A percentile compares a stretch with the other conserved stretches of the same genome.
phyloP scores from a whole-genome alignment of 2,329 filamentous ascomycete genomes.

The Dryadomyces quercus-mongolicae region DNA sequence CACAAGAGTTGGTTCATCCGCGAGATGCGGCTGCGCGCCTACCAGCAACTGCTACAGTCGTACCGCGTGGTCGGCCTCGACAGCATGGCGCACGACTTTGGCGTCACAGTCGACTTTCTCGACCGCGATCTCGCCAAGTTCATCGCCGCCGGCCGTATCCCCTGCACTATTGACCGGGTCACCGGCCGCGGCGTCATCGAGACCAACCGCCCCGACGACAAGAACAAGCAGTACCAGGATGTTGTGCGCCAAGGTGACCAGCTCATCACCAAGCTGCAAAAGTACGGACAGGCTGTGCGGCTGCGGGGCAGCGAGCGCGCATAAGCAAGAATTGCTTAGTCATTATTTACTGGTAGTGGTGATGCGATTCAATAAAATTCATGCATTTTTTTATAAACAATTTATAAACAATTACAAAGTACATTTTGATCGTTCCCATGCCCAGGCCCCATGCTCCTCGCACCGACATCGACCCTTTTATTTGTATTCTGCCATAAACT shows the following conservation, averaged over 20 bases:
- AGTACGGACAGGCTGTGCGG: constrained; percentile 94
- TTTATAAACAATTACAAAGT: too few species aligned
- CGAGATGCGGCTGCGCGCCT: constrained; percentile 93
- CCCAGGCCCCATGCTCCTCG: not conserved
- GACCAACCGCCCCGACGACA: constrained; percentile 94
- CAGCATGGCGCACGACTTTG: constrained; percentile 96
- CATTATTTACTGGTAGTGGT: not conserved
- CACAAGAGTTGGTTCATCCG: constrained; percentile 96
- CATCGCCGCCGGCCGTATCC: constrained; percentile 86
- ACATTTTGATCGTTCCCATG: not conserved
- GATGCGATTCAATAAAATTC: not conserved
- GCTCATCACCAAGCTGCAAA: constrained; percentile 96
- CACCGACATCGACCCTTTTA: constrained; percentile 17
- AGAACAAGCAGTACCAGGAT: constrained; percentile 99
- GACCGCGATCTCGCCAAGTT: constrained; percentile 95
- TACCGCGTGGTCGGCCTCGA: constrained; percentile 94
- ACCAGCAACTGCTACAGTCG: constrained; percentile 93
- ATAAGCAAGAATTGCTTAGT: constrained; percentile 24
- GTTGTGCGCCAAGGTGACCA: constrained; percentile 96
- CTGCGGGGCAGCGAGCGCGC: constrained; percentile 89
- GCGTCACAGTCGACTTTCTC: constrained; percentile 90
- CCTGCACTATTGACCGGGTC: constrained; percentile 95
- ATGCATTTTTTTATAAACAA: not conserved
- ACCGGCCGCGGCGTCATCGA: constrained; percentile 94
- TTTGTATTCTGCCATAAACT: constrained; percentile 76